Evolutionary conservation across 257 asterid genomes (phyloP), one percentile per base, ranked within the genome.

Genomic region (Ajuga chamaepitys): DNA sequence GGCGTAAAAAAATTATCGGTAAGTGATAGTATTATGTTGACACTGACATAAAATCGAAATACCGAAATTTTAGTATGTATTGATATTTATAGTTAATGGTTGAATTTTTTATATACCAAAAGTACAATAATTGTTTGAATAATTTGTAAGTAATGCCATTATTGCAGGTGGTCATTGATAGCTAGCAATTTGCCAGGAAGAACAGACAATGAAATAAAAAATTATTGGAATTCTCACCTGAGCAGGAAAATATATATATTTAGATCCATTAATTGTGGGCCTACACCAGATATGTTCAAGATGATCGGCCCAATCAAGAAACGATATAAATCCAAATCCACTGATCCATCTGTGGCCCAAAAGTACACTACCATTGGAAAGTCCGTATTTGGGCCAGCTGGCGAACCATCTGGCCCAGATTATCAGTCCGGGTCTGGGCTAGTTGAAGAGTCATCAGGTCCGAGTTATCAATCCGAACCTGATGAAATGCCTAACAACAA

Each of bases 181-280:
- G 89, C 88, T 5, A 79, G 88, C 74, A 77, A 74, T 26, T 76
- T 86, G 24, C 85, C 86, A 0, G 94, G 89, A 16, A 70, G 94
- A 71, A 86, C 87, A 3, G 94, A 83, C 64, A 86, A 86, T 42
- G 89, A 83, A 54, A 80, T 83, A 9, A 83, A 83, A 68, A 86
- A 86, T 56, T 83, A 81, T 37, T 86, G 89, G 94, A 86, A 81
- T 70, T 81, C 94, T 40, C 84, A 83, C 7, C 72, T 83, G 24
- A 83, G 86, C 51, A 38, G 85, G 22, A 80, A 58, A 57, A 67
- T 70, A 0, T 83, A 80, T 72, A 72, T 79, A 46, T 83, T 76
- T 48, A 62, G 80, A 42, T 78, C 72, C 56, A 16, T 37, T 13
- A 28, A 47, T 53, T 70, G 41, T 1, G 37, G 5, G 13, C 34